A percentile compares a stretch with the other conserved stretches of the same genome.
Evolutionary conservation across 441 rosid species (phyloP).

Genomic region (Populus hybrid): DNA sequence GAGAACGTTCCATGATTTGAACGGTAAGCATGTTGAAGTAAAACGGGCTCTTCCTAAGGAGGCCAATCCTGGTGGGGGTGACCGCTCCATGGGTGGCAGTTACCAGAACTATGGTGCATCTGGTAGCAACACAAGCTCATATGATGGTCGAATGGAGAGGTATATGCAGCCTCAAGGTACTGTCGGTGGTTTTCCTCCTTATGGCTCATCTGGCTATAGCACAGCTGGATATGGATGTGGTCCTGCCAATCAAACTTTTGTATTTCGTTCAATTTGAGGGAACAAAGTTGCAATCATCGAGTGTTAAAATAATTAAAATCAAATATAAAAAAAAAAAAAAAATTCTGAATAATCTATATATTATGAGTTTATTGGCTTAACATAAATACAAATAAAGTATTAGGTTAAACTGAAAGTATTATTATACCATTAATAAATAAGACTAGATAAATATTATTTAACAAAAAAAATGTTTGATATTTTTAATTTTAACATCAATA

Average conservation of each 20-base stretch:
- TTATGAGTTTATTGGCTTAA: too few species aligned
- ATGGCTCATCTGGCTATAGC: constrained; percentile 71
- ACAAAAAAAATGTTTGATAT: too few species aligned
- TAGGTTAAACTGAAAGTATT: too few species aligned
- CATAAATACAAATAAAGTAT: too few species aligned
- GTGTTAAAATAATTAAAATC: too few species aligned
- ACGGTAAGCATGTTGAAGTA: constrained; percentile 94
- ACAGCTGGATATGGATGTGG: constrained; percentile 76
- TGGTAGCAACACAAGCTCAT: constrained; percentile 53
- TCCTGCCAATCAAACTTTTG: constrained; percentile 35
- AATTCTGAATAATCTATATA: too few species aligned
- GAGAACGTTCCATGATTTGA: constrained; percentile 80
- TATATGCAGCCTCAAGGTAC: constrained; percentile 70
- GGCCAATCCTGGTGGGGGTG: constrained; percentile 77
- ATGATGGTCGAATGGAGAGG: constrained; percentile 81
- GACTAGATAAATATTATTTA: too few species aligned
- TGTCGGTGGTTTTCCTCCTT: constrained; percentile 69
- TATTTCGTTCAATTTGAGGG: too few species aligned
- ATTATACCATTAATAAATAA: too few species aligned
- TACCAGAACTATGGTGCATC: constrained; percentile 69
- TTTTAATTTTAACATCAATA: too few species aligned
- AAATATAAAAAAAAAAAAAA: too few species aligned
- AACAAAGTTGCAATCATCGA: too few species aligned
- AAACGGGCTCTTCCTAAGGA: constrained; percentile 97
- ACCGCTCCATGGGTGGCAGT: constrained; percentile 58